Evolutionary conservation across 139 green algal genomes (phyloP), one percentile per base, ranked within the genome.

Genomic region (Coelastrella sp.): DNA sequence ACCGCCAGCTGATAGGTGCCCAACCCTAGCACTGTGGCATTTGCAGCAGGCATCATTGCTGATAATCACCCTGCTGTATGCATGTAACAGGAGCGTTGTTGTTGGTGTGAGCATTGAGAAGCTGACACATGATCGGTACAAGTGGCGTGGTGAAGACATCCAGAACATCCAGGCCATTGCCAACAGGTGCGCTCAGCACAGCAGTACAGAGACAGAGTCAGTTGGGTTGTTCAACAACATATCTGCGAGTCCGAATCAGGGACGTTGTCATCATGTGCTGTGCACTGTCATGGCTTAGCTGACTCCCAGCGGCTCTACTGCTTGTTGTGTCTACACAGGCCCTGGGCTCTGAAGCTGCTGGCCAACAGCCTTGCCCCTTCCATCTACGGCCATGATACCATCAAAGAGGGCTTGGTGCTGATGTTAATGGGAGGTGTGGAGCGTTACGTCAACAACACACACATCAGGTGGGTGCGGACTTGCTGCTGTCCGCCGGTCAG

Each of bases 321-420:
- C n/a, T n/a, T n/a, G n/a, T n/a, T 57, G 45, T 57, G 45, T 13
- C 45, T 57, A 57, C 15, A n/a, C 81, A 81, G 82, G 82, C 82
- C 82, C 19, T 87, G 82, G 82, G 82, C 95, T 5, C 92, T 99
- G 85, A 89, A 96, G 11, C 86, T 97, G 86, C 91, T 99, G 68
- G 96, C 88, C 17, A 71, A 86, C 67, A 96, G 90, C 41, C 89
- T 99, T 40, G 97, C 97, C 4, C 97, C 97, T 8, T 99, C 96
- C 85, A 99, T 99, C 89, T 98, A 93, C 75, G 97, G 97, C 27
- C 96, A 99, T 88, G 69, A 93, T 73, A 88, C 80, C 60, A 96
- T 99, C 81, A 99, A 99, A 91, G 95, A 92, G 84, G 91, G 91
- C 27, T 77, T 95, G 25, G 77, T 93, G 27, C 83, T 96, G 66